Base-by-base conservation (phyloP, 768 basidiomycete genomes). In the Sistotremastrum suecicum region DNA sequence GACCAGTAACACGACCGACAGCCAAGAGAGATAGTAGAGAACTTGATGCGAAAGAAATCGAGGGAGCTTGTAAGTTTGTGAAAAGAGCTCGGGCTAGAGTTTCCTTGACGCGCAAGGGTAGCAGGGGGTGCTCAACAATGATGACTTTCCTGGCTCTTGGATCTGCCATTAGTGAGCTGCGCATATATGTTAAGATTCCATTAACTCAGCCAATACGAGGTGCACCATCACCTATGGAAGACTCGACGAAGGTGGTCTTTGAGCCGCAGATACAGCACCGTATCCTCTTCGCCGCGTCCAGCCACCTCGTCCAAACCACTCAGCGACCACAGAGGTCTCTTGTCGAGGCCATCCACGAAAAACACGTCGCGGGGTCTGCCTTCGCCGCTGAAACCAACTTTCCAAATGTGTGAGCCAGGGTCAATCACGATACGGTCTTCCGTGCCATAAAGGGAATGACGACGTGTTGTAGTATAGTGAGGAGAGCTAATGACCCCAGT, bases 311-410 rank as follows among this genome's bases (percentile, higher is more conserved):
- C 56, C 2, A 79, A 71, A 34, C 78, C 66, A 44, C 63, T 69
- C 46, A 81, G 71, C 20, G 63, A 69, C 83, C 85, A 87, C 30
- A 86, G 55, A 0, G 74, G 58, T 38, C 61, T 53, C 3, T 68
- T 68, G 8, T 56, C 62, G 32, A 63, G 55, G 9, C 64, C 58
- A 9, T 69, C 70, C 0, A 78, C 70, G 54, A 72, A 75, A 59
- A 94, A 85, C n/a, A 91, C 80, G 46, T 89, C 83, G 54, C 95
- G 65, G 6, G 95, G 91, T 48, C 78, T 72, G 3, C 90, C 80
- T 66, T 99, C 95, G 9, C 94, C 94, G 56, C 90, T 92, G 67
- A 97, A 98, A 2, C 95, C 95, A 7, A 92, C 87, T 65, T 92
- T 95, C 92, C 94, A 98, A 49, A 91, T 74, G 44, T 82, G 71